Percentiles rank a stretch among this genome's conserved stretches.
phyloP scores from a whole-genome alignment of 306 rosid species.

The Acacia confusa region DNA sequence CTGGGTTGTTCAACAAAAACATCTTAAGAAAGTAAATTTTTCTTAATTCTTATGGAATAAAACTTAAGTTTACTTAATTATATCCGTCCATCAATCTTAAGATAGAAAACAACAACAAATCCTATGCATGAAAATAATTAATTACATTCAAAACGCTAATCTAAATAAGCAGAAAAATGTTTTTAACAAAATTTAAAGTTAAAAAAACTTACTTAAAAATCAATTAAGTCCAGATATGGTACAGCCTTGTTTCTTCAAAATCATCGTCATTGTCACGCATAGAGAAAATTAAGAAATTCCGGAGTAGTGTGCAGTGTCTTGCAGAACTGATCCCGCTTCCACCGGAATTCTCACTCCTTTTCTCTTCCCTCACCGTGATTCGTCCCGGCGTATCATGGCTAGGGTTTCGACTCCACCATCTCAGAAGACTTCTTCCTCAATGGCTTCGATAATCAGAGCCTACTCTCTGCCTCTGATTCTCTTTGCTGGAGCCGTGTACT shows the following conservation, averaged over 20 bases:
- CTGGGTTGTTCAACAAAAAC: too few relatives aligned
- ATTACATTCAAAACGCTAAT: too few relatives aligned
- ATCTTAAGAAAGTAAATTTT: too few relatives aligned
- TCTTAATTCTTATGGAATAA: too few relatives aligned
- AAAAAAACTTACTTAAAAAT: background rate
- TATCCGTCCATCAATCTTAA: too few relatives aligned
- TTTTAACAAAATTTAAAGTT: too few relatives aligned
- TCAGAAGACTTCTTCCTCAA: constrained; percentile 32
- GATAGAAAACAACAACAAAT: too few relatives aligned
- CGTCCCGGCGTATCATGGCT: constrained; percentile 38
- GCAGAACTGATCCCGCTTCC: background rate
- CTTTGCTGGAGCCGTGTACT: constrained; percentile 62
- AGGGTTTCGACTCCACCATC: constrained; percentile 33
- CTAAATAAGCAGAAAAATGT: too few relatives aligned
- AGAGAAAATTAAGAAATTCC: background rate
- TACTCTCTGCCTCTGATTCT: constrained; percentile 71
- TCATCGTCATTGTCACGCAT: background rate
- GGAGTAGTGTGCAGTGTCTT: background rate
- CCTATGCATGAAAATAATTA: too few relatives aligned
- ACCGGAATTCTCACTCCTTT: background rate
- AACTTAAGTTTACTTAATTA: too few relatives aligned
- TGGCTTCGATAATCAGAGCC: constrained; percentile 61
- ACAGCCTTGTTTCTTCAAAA: background rate
- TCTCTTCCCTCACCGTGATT: background rate
- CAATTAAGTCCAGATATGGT: background rate